phyloP scores from a whole-genome alignment of 163 green algal genomes.

The Coccomyxa subellipsoidea region DNA sequence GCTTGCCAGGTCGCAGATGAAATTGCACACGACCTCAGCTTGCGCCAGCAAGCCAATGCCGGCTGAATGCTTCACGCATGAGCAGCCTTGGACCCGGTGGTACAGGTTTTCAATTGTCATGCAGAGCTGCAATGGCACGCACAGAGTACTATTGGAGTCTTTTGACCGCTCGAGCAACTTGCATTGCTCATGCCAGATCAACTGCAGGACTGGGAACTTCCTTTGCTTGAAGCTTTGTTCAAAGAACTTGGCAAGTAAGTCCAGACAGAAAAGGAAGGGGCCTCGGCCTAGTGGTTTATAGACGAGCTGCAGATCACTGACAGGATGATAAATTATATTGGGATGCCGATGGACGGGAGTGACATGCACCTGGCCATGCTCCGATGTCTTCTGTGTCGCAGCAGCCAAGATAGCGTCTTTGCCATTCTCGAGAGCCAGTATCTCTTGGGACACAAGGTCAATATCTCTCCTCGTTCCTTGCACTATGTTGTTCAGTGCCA shows the following conservation, averaged over 20 bases:
- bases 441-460: background rate
- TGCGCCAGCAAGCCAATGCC: constrained; percentile 49
- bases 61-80: constrained; percentile 32
- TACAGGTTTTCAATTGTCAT: constrained; percentile 86
- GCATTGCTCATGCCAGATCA: too few relatives aligned
- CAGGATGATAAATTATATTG: background rate
- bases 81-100: constrained; percentile 38
- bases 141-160: background rate
- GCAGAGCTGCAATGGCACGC: constrained; percentile 47
- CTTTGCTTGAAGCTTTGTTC: too few relatives aligned
- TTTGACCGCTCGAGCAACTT: too few relatives aligned
- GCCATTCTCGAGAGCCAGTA: background rate
- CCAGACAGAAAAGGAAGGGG: too few relatives aligned
- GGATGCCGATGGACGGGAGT: background rate
- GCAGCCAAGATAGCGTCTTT: background rate
- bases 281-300: too few relatives aligned
- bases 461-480: background rate
- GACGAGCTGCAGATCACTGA: too few relatives aligned
- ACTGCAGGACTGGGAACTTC: too few relatives aligned
- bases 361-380: background rate
- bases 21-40: constrained; percentile 84
- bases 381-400: background rate
- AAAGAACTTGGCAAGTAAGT: too few relatives aligned
- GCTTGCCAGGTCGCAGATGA: constrained; percentile 68
- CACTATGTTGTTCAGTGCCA: background rate